Evolutionary conservation across 2,329 filamentous ascomycete species (phyloP).

Genomic region (Clathrospora elynae): DNA sequence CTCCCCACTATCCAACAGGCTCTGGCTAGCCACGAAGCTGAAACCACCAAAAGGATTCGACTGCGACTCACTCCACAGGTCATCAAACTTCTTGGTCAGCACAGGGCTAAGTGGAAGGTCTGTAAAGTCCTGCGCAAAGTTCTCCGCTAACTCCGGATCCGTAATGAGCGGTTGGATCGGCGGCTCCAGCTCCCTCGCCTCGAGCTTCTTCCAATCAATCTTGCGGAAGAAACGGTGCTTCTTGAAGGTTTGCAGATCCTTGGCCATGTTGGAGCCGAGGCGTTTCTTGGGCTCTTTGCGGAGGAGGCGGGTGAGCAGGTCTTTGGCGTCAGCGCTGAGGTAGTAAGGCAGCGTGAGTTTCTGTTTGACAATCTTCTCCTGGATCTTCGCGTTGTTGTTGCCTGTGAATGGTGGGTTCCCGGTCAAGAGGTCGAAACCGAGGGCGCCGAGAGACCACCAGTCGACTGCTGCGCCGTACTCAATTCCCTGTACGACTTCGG

Average conservation of each 20-base stretch:
- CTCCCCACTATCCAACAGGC: conserved; percentile 51
- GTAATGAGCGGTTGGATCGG: conserved; percentile 94
- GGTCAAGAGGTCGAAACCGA: conserved; percentile 91
- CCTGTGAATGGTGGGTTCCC: conserved; percentile 90
- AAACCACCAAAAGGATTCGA: conserved; percentile 59
- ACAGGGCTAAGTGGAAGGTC: conserved; percentile 79
- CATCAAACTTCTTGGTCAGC: conserved; percentile 39
- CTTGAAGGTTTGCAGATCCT: conserved; percentile 84
- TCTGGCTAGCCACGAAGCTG: conserved; percentile 59
- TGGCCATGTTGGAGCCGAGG: conserved; percentile 84
- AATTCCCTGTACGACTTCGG: conserved; percentile 85
- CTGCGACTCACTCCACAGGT: conserved; percentile 38
- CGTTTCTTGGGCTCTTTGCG: conserved; percentile 92
- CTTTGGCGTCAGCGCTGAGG: conserved; percentile 88
- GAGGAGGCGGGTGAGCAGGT: conserved; percentile 84
- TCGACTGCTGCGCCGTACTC: conserved; percentile 94
- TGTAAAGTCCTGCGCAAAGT: conserved; percentile 93
- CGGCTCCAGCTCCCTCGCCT: conserved; percentile 78
- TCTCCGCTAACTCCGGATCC: conserved; percentile 93
- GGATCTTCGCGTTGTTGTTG: conserved; percentile 90
- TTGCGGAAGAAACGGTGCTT: conserved; percentile 95
- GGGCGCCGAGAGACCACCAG: conserved; percentile 97
- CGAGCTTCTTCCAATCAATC: conserved; percentile 91
- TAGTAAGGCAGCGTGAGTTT: conserved; percentile 90
- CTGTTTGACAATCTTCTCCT: conserved; percentile 93